These are phyloP conservation scores for Sphaerostilbella broomeana DNA, from an alignment of 2,329 filamentous ascomycete genomes.

Conservation along the genomic window DNA sequence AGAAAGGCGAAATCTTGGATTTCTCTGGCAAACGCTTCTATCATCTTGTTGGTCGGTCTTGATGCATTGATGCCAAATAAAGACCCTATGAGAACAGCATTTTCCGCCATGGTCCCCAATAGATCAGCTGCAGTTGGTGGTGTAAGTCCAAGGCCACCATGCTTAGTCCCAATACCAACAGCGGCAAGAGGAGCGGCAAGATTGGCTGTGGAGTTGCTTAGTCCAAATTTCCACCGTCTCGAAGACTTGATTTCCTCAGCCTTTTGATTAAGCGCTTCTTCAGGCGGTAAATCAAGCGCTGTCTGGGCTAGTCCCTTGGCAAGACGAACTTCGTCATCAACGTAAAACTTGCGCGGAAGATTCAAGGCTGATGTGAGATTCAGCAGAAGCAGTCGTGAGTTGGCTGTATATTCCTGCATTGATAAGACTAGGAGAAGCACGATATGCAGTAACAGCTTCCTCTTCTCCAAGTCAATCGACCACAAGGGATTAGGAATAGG, in stretches of 20 bases:
- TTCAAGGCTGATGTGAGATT: conserved; percentile 64
- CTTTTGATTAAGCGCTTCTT: conserved; percentile 27
- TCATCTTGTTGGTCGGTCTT: conserved; percentile 75
- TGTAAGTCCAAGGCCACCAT: conserved; percentile 70
- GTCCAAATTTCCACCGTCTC: conserved; percentile 66
- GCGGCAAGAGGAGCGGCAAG: conserved; percentile 71
- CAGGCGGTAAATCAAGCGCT: conserved; percentile 44
- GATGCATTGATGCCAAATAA: conserved; percentile 89
- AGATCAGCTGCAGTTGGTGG: conserved; percentile 69
- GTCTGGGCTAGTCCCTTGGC: conserved; percentile 68
- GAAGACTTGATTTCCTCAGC: conserved; percentile 57
- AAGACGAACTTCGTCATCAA: conserved; percentile 67
- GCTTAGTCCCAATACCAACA: conserved; percentile 71
- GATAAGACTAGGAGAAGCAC: conserved; percentile 68
- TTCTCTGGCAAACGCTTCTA: conserved; percentile 81
- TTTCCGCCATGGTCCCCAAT: conserved; percentile 73
- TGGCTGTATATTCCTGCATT: conserved; percentile 68
- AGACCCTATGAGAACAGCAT: conserved; percentile 70
- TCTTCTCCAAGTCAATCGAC: conserved; percentile 52
- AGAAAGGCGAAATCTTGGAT: conserved; percentile 86
- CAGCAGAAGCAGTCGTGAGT: conserved; percentile 65
- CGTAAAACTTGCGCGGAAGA: conserved; percentile 57
- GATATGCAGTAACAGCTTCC: conserved; percentile 63
- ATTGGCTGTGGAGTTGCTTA: conserved; percentile 43
- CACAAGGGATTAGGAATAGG: conserved; percentile 56